Conservation (phyloP, 148 eudicot species). For the Chenopodium formosanum region DNA sequence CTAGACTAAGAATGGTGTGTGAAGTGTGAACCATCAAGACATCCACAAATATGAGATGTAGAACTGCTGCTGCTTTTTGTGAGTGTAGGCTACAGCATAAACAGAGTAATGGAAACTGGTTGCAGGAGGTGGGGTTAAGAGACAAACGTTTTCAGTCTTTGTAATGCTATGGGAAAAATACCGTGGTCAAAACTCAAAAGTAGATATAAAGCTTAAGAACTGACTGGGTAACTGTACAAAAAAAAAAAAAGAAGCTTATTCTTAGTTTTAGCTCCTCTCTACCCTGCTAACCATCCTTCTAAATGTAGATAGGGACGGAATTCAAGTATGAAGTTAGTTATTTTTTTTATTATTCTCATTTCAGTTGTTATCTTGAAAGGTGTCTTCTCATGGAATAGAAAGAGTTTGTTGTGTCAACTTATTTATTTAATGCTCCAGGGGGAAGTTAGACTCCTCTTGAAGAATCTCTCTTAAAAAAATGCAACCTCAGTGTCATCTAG, state of each 20-base stretch:
- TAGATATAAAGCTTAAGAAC: neutral
- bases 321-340: neutral
- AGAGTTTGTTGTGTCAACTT: too few species aligned
- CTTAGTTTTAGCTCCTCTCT: neutral
- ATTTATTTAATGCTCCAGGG: too few species aligned
- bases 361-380: neutral
- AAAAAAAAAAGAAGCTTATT: too few species aligned
- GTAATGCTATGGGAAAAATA: too few species aligned
- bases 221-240: neutral
- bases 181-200: neutral
- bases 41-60: neutral
- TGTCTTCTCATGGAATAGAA: too few species aligned
- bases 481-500: neutral
- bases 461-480: neutral
- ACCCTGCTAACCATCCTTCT: neutral
- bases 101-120: neutral
- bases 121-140: neutral
- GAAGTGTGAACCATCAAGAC: neutral
- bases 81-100: neutral
- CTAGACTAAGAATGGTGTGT: neutral
- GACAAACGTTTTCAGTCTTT: neutral
- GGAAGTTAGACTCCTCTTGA: too few species aligned
- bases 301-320: neutral
- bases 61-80: neutral
- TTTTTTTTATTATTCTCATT: neutral